Evolutionary conservation across 306 rosid species (phyloP).

Genomic region (Cucurbita ficifolia): DNA sequence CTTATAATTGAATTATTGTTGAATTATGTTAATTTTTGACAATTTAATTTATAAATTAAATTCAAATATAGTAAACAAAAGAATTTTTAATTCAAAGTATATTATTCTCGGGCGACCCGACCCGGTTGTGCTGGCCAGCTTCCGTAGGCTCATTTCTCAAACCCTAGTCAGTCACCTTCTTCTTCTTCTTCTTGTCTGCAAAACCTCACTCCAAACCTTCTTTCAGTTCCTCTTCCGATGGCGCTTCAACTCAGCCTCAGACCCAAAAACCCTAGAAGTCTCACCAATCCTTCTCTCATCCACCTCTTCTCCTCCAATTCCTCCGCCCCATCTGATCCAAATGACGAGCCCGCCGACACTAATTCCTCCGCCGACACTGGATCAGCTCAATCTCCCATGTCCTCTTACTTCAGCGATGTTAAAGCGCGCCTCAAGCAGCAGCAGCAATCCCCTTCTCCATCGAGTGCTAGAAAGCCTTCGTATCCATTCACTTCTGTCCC

Average conservation of each 20-base stretch:
- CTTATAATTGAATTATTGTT: no score
- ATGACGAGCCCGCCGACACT: constrained; percentile 5
- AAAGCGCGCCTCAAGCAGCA: constrained; percentile 19
- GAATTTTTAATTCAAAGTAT: no score
- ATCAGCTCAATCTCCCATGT: constrained; percentile 9
- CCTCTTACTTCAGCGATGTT: constrained; percentile 26
- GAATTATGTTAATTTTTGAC: no score
- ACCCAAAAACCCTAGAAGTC: constrained; percentile 10
- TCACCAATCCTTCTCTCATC: constrained; percentile 13
- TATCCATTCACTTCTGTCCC: neutral
- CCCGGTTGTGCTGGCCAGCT: neutral
- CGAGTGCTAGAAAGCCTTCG: neutral
- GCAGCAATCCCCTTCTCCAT: neutral
- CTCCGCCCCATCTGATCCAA: constrained; percentile 8
- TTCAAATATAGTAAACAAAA: no score
- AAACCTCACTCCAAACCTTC: neutral
- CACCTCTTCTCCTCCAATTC: constrained; percentile 40
- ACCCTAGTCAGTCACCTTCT: neutral
- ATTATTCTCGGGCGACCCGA: neutral
- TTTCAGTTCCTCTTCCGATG: constrained; percentile 29
- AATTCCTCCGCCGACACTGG: neutral
- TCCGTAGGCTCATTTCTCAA: neutral
- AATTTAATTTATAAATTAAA: no score
- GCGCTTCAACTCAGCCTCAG: constrained; percentile 36
- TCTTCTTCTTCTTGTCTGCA: neutral